phyloP scores from a whole-genome alignment of 116 monocot species.

The Cymodocea nodosa region DNA sequence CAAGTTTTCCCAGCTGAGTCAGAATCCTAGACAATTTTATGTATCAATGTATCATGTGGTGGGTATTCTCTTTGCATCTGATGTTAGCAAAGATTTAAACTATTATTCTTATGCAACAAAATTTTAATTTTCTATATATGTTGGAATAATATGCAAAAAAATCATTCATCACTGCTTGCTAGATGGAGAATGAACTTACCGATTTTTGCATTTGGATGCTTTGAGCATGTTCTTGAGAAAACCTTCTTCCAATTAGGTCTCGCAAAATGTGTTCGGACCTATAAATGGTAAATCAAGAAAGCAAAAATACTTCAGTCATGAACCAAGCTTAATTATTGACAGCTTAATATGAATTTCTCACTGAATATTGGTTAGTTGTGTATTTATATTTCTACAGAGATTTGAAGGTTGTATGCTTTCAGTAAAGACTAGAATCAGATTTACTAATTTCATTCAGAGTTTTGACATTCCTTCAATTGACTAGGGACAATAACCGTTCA shows the following conservation, averaged over 20 bases:
- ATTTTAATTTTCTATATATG: not conserved
- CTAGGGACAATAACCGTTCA: too few species aligned
- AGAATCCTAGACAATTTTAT: not conserved
- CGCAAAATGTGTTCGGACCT: conserved; percentile 10
- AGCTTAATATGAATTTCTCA: too few species aligned
- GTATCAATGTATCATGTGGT: too few species aligned
- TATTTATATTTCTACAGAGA: too few species aligned
- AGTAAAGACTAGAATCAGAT: too few species aligned
- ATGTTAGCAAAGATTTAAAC: not conserved
- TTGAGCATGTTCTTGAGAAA: conserved; percentile 26
- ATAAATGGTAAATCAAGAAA: not conserved
- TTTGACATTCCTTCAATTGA: too few species aligned
- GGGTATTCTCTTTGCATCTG: too few species aligned
- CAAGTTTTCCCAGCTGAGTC: not conserved
- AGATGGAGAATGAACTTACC: conserved; percentile 23
- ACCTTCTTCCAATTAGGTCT: conserved; percentile 11
- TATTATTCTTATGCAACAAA: not conserved
- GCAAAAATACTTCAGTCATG: not conserved
- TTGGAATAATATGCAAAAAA: not conserved
- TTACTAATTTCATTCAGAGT: too few species aligned
- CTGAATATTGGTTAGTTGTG: too few species aligned
- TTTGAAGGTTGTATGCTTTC: too few species aligned
- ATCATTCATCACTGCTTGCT: not conserved
- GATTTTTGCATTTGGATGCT: conserved; percentile 75
- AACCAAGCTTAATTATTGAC: too few species aligned